Evolutionary conservation across 169 alveolate genomes (phyloP), one percentile per base, ranked within the genome.

Genomic region (Eimeria maxima): DNA sequence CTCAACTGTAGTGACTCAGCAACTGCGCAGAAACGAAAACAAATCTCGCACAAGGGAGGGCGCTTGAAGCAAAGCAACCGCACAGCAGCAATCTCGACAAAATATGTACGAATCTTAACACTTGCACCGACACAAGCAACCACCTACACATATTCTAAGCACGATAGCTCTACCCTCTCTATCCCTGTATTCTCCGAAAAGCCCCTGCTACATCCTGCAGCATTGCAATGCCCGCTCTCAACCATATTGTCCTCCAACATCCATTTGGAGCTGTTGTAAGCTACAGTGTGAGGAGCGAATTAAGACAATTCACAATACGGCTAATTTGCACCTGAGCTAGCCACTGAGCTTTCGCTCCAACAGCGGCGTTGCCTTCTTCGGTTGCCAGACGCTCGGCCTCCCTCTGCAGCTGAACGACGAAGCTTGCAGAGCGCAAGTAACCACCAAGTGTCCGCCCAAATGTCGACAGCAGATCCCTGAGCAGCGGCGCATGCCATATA

Each of bases 291-390:
- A 47, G 11, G 6, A 16, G 45, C 45, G 13, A 8, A 13, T 55
- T 20, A 47, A 80, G 33, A 45, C 6, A 4, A 24, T 14, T 29
- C 67, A 7, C 7, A 80, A 80, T 22, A 81, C n/a, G 18, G 73
- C 29, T n/a, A 24, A 11, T 69, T 10, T 16, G 69, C 63, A 86
- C 93, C 93, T 86, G 93, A 14, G 93, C 74, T 45, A 86, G 80
- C 93, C 93, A 86, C 93, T 86, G 80, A 8, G 93, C 93, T 29
- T 86, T 86, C 80, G 93, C 78, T 33, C 65, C 81, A 55, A 86
- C 93, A 16, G 74, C 57, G 42, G 78, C 74, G 69, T 86, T 86
- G 55, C 78, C 93, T 45, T 86, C 93, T 50, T 86, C 93, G n/a
- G 78, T 60, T 29, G 93, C 93, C 45, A 86, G 93, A 18, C 93